Conservation (phyloP, 495 filamentous ascomycete genomes). For the Tuber melanosporum region DNA sequence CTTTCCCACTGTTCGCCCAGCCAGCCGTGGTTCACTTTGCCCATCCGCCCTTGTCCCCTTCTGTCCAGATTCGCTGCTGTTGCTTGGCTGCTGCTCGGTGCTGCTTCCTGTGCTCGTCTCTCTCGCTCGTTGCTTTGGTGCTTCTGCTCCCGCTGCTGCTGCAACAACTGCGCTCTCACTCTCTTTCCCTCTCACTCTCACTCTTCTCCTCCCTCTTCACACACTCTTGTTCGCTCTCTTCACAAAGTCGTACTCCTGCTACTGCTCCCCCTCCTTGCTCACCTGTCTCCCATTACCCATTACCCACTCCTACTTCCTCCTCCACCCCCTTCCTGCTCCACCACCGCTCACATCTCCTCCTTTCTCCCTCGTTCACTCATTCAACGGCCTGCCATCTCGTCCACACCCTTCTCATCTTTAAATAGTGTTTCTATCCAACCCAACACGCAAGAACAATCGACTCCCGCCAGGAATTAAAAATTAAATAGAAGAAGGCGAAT, state of each 20-base stretch:
- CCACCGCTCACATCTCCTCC: constrained; percentile 19
- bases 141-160: not conserved
- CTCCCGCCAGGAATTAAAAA: constrained; percentile 4
- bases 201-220: constrained; percentile 21
- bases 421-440: constrained; percentile 20
- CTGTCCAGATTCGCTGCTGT: constrained; percentile 33
- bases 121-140: constrained; percentile 17
- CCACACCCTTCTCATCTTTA: constrained; percentile 21
- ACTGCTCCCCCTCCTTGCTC: constrained; percentile 32
- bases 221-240: constrained; percentile 14
- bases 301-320: constrained; percentile 26
- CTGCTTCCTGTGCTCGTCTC: constrained; percentile 15
- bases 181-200: not conserved
- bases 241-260: not conserved
- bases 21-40: constrained; percentile 33
- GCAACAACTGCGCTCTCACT: constrained; percentile 3
- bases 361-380: constrained; percentile 24
- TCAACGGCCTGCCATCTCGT: constrained; percentile 14
- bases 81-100: constrained; percentile 21
- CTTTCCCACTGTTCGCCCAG: constrained; percentile 10
- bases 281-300: constrained; percentile 28
- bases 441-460: constrained; percentile 28
- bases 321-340: constrained; percentile 23
- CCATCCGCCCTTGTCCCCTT: constrained; percentile 37
- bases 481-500: constrained; percentile 20